Conservation (phyloP, 2,329 filamentous ascomycete genomes). For the Emericellopsis atlantica region DNA sequence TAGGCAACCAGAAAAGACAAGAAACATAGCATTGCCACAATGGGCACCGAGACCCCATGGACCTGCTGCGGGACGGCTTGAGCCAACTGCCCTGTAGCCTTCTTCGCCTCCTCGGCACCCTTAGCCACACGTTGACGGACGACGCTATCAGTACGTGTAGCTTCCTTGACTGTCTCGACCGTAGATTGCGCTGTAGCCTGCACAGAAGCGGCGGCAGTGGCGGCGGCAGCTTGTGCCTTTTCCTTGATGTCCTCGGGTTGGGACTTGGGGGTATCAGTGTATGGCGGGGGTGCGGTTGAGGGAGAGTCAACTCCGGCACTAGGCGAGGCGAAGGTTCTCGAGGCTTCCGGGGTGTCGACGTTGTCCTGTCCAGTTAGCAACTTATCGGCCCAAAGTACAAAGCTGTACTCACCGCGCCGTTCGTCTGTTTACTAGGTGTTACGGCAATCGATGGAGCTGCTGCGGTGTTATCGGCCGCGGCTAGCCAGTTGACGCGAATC, state of each 20-base stretch:
- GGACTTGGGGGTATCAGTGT: slow-evolving; percentile 16
- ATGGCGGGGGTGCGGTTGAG: slow-evolving; percentile 18
- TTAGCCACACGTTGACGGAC: slow-evolving; percentile 1
- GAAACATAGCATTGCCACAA: slow-evolving; percentile 73
- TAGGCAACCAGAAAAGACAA: slow-evolving; percentile 90
- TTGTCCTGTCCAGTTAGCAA: slow-evolving; percentile 11
- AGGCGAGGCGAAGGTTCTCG: slow-evolving; percentile 32
- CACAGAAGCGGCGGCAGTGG: slow-evolving; percentile 15
- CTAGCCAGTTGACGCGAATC: slow-evolving; percentile 81
- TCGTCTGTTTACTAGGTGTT: slow-evolving; percentile 30
- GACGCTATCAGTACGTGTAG: slow-evolving; percentile 19
- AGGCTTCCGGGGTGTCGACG: slow-evolving; percentile 29
- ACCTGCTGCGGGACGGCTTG: slow-evolving; percentile 41
- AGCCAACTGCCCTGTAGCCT: slow-evolving; percentile 62
- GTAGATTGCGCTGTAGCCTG: slow-evolving; percentile 4
- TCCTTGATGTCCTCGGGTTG: slow-evolving; percentile 12
- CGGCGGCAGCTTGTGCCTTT: slow-evolving; percentile 6
- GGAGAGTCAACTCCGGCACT: slow-evolving; percentile 17
- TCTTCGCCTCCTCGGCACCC: slow-evolving; percentile 28
- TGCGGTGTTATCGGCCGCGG: slow-evolving; percentile 36
- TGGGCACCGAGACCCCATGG: slow-evolving; percentile 77
- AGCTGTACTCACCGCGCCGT: slow-evolving; percentile 22
- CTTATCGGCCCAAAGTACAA: slow-evolving; percentile 2
- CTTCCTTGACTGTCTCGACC: slow-evolving; percentile 23
- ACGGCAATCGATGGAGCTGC: slow-evolving; percentile 8